phyloP scores from a whole-genome alignment of 495 filamentous ascomycete genomes.

The Penicillium roqueforti region DNA sequence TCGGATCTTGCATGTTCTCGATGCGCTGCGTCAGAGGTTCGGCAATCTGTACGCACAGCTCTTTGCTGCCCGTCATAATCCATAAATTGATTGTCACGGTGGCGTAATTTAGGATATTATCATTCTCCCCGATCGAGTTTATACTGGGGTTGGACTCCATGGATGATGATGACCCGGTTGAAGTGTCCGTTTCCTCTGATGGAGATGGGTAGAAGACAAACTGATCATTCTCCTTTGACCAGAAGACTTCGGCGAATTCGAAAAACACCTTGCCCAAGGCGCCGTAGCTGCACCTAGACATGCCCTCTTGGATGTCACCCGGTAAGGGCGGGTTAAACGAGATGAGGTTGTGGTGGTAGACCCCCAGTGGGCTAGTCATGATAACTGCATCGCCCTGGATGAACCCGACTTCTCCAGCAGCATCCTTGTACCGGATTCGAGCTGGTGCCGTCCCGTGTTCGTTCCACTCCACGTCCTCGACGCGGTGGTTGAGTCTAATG shows the following conservation, averaged over 20 bases:
- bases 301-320: conserved; percentile 23
- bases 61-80: conserved; percentile 24
- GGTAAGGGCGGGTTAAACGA: conserved; percentile 23
- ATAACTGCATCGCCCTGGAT: conserved; percentile 19
- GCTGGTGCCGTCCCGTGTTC: conserved; percentile 12
- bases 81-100: conserved; percentile 26
- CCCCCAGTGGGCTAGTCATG: conserved; percentile 21
- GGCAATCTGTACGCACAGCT: conserved; percentile 26
- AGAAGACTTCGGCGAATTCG: conserved; percentile 26
- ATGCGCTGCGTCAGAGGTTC: conserved; percentile 26
- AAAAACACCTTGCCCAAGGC: conserved; percentile 26
- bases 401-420: conserved; percentile 2
- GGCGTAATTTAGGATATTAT: conserved; percentile 25
- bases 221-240: conserved; percentile 26
- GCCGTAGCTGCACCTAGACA: conserved; percentile 21
- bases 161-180: conserved; percentile 18
- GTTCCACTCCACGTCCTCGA: conserved; percentile 20
- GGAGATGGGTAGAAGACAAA: conserved; percentile 26
- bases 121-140: conserved; percentile 14
- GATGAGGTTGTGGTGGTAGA: conserved; percentile 24
- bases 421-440: conserved; percentile 16
- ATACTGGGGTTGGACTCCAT: conserved; percentile 12
- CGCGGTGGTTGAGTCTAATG: conserved; percentile 18
- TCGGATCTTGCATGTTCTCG: conserved; percentile 19
- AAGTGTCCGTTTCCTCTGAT: conserved; percentile 9